Percentiles rank a stretch among this genome's conserved stretches.
phyloP scores from a whole-genome alignment of 345 rosid species.

The Eucalyptus leucophloia region DNA sequence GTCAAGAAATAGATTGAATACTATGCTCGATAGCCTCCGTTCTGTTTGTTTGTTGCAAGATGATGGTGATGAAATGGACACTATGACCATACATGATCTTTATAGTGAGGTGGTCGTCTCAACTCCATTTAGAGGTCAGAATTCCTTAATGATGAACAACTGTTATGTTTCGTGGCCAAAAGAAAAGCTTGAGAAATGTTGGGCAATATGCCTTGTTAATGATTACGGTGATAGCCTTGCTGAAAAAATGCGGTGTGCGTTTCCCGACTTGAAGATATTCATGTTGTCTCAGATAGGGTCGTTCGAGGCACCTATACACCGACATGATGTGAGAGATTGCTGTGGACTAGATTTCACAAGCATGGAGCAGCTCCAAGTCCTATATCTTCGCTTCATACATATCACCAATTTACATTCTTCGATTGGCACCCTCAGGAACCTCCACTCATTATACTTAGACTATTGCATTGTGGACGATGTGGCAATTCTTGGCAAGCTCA shows the following conservation, averaged over 20 bases:
- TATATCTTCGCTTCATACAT: background rate
- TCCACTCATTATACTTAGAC: background rate
- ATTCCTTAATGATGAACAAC: too few relatives aligned
- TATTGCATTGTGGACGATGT: background rate
- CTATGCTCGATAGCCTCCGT: too few relatives aligned
- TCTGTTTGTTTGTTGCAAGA: too few relatives aligned
- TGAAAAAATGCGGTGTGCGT: accelerated
- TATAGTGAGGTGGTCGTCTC: too few relatives aligned
- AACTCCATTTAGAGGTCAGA: too few relatives aligned
- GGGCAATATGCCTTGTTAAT: background rate
- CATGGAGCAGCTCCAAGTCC: background rate
- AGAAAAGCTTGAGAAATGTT: background rate
- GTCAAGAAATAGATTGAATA: too few relatives aligned
- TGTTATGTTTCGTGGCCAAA: background rate
- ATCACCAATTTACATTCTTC: background rate
- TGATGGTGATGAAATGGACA: too few relatives aligned
- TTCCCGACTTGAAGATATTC: background rate
- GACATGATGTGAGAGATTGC: background rate
- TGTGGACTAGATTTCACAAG: background rate
- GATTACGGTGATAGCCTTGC: background rate
- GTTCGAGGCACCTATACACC: background rate
- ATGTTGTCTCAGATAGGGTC: background rate
- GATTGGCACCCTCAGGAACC: background rate
- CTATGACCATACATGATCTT: too few relatives aligned
- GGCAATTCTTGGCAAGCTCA: background rate